These are phyloP conservation scores for Paramecium sonneborni DNA, from an alignment of 73 alveolate genomes.

Conservation along the genomic window DNA sequence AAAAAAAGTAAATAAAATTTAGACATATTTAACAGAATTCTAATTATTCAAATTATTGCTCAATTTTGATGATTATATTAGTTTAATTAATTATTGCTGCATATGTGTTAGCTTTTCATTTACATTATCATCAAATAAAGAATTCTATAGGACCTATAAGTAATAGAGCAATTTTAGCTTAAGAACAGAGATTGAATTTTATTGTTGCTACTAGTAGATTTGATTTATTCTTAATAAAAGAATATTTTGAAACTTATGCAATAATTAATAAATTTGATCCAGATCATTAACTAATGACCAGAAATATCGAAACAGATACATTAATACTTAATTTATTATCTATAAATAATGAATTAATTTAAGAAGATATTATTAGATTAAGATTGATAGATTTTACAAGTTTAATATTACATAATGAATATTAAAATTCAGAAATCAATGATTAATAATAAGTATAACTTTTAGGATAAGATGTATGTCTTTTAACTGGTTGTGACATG, in stretches of 20 bases:
- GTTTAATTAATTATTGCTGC: not conserved
- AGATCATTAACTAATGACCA: not conserved
- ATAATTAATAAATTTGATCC: not conserved
- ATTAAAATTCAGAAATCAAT: not conserved
- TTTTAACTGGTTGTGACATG: not conserved
- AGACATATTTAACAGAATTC: not conserved
- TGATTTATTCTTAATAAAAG: not conserved
- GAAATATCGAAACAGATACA: not conserved
- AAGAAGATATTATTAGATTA: not conserved
- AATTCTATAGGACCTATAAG: not conserved
- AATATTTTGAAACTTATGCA: not conserved
- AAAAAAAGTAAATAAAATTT: not conserved
- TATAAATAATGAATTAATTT: not conserved
- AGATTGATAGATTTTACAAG: not conserved
- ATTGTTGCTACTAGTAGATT: not conserved
- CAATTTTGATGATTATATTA: not conserved
- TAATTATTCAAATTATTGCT: not conserved
- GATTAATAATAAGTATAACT: not conserved
- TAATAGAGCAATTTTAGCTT: not conserved
- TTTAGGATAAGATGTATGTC: constrained; percentile 3
- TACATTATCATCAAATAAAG: not conserved
- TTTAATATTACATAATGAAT: not conserved
- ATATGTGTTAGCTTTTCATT: not conserved
- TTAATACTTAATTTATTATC: not conserved
- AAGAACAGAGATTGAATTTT: not conserved